These are phyloP conservation scores for Allantophomopsis cytisporea DNA, from an alignment of 2,329 filamentous ascomycete genomes.

Conservation along the genomic window DNA sequence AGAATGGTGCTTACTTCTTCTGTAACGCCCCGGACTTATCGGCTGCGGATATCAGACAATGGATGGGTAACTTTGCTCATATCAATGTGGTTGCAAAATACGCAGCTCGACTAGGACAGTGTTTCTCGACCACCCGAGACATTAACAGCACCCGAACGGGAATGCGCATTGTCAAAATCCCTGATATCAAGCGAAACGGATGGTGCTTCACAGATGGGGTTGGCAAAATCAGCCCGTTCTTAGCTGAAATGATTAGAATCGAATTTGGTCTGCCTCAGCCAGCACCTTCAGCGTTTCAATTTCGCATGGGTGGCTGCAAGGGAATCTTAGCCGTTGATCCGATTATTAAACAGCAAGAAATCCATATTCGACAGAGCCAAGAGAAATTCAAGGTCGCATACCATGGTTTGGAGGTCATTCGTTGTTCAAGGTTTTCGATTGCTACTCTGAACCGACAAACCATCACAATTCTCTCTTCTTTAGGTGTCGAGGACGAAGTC, in stretches of 20 bases:
- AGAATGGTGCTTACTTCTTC: constrained; percentile 90
- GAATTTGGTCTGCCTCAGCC: constrained; percentile 47
- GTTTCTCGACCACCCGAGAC: constrained; percentile 82
- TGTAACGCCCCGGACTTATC: constrained; percentile 52
- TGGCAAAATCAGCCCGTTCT: constrained; percentile 72
- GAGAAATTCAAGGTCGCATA: constrained; percentile 68
- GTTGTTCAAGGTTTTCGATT: constrained; percentile 60
- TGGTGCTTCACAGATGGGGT: constrained; percentile 84
- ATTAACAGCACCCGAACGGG: constrained; percentile 45
- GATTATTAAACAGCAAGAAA: constrained; percentile 47
- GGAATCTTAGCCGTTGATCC: constrained; percentile 72
- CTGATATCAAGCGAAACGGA: constrained; percentile 56
- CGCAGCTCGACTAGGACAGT: constrained; percentile 80
- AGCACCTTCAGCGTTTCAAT: constrained; percentile 76
- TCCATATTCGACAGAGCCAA: constrained; percentile 75
- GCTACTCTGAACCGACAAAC: constrained; percentile 83
- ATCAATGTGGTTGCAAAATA: constrained; percentile 83
- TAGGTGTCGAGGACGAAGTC: constrained; percentile 54
- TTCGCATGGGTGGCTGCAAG: constrained; percentile 85
- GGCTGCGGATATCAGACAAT: constrained; percentile 64
- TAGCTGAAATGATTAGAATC: constrained; percentile 59
- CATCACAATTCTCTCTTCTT: constrained; percentile 68
- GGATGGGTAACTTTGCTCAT: constrained; percentile 76
- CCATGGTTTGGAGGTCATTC: constrained; percentile 72
- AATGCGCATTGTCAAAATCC: constrained; percentile 40